Evolutionary conservation across 371 early-diverging fungal species (phyloP).

Genomic region (Nematocida sp.): DNA sequence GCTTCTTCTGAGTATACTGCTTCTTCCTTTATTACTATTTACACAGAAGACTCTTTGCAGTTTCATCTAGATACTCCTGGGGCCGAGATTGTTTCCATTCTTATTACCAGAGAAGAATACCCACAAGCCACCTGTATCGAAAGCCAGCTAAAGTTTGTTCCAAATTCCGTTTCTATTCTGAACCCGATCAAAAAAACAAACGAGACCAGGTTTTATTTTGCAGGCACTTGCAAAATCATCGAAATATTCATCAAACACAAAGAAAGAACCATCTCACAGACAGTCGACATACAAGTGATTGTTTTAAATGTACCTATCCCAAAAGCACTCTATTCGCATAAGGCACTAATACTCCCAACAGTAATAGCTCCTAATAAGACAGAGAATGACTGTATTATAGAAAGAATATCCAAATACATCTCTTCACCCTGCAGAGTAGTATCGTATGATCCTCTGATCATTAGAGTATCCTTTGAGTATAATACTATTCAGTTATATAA

Average conservation of each 20-base stretch:
- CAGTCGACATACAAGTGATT: neutral
- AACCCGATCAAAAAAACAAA: neutral
- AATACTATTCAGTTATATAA: neutral
- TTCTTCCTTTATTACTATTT: too few species aligned
- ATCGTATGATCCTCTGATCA: neutral
- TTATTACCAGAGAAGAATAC: neutral
- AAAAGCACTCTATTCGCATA: constrained; percentile 18
- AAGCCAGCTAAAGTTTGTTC: neutral
- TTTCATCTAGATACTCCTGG: neutral
- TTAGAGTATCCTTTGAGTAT: neutral
- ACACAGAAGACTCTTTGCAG: too few species aligned
- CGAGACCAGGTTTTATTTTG: neutral
- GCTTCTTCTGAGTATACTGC: neutral
- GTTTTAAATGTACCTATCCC: neutral
- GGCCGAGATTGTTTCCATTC: neutral
- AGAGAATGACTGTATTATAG: neutral
- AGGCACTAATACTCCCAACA: constrained; percentile 1
- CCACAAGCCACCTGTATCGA: too few species aligned
- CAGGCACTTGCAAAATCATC: neutral
- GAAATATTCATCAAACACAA: constrained; percentile 19
- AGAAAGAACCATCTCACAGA: neutral
- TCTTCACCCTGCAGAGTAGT: neutral
- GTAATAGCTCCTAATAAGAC: neutral
- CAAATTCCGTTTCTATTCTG: neutral
- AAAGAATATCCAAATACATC: neutral